A percentile compares a stretch with the other conserved stretches of the same genome.
These are phyloP conservation scores for Prunus kanzakura DNA, from an alignment of 306 rosid genomes.

Conservation along the genomic window DNA sequence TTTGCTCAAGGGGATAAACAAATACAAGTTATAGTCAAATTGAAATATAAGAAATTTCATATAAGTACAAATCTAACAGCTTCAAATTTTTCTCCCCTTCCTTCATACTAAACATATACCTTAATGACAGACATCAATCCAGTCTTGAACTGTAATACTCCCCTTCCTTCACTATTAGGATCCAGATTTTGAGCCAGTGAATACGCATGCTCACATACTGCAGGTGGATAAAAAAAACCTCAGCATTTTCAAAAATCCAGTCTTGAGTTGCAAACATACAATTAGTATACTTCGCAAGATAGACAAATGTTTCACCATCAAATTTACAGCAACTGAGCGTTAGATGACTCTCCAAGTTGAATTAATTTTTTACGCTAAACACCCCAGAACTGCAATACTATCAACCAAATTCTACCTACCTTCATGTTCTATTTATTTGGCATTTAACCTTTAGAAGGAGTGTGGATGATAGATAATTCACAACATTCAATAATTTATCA, in stretches of 20 bases:
- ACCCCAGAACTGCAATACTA: neutral
- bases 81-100: neutral
- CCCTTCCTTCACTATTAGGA: conserved; percentile 96
- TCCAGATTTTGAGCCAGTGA: conserved; percentile 84
- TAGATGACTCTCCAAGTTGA: neutral
- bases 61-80: neutral
- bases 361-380: neutral
- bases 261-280: neutral
- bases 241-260: neutral
- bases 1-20: conserved; percentile 21
- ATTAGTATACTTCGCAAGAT: neutral
- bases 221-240: conserved; percentile 16
- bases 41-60: neutral
- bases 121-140: conserved; percentile 96
- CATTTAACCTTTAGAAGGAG: neutral
- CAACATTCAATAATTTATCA: neutral
- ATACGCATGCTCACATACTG: conserved; percentile 98
- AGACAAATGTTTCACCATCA: neutral
- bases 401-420: neutral
- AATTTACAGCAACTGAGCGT: neutral
- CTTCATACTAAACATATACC: conserved; percentile 40
- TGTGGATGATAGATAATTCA: neutral
- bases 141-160: conserved; percentile 95
- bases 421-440: neutral
- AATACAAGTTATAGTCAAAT: conserved; percentile 8